Conservation (phyloP, 2,329 filamentous ascomycete species). For the Fusarium napiforme region DNA sequence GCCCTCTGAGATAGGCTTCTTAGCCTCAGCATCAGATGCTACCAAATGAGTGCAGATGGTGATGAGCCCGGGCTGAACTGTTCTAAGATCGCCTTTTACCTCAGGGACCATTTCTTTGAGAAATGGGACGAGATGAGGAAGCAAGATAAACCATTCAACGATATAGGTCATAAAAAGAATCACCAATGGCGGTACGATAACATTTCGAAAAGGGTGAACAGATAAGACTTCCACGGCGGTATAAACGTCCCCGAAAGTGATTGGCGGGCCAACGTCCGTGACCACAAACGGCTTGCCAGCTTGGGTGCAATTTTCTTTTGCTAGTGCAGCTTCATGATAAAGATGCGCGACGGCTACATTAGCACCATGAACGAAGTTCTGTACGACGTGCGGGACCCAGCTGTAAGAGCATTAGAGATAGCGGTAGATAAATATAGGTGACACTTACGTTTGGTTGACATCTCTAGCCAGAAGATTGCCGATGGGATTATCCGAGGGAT, state of each 20-base stretch:
- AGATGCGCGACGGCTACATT: constrained; percentile 16
- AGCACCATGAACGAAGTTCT: constrained; percentile 5
- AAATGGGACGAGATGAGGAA: neutral
- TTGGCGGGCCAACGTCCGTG: neutral
- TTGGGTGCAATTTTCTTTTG: neutral
- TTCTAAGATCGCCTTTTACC: neutral
- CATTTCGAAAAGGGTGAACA: neutral
- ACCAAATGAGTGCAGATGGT: constrained; percentile 9
- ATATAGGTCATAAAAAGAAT: neutral
- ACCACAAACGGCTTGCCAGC: constrained; percentile 10
- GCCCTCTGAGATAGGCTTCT: neutral
- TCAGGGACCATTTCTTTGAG: neutral
- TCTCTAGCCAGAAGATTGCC: neutral
- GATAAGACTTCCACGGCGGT: neutral
- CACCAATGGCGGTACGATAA: neutral
- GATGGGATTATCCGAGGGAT: constrained; percentile 1
- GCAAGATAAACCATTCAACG: constrained; percentile 4
- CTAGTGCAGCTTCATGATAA: constrained; percentile 5
- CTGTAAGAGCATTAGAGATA: neutral
- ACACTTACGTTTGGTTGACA: neutral
- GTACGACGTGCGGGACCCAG: constrained; percentile 5
- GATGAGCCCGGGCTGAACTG: neutral
- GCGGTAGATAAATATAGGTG: fast-evolving
- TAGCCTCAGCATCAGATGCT: neutral
- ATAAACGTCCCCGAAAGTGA: constrained; percentile 4